Evolutionary conservation across 164 flowering plant species (phyloP), one percentile per base, ranked within the genome.

Genomic region (Chimonanthus praecox): DNA sequence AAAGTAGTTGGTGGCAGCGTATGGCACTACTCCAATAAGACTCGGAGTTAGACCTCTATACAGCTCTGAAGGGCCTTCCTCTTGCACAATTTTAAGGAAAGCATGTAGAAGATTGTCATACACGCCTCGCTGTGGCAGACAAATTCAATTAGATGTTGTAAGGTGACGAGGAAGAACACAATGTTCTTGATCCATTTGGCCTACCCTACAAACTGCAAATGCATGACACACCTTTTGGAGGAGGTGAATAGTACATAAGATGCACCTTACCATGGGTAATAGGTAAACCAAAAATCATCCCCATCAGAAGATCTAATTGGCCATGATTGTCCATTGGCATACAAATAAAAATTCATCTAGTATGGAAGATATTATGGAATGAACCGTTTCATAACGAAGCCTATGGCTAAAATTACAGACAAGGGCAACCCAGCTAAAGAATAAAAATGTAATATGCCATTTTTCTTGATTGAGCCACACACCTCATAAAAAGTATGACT

Each of bases 11-110:
- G 94, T 83, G 21, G 99, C 97, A 43, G 99, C 96, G 81, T 95
- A 95, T 16, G 99, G 99, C 70, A 95, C 82, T 15, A 95, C 96
- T 65, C 99, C 99, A 6, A 95, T 90, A 3, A 95, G 80, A 76
- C 99, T 95, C 4, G 98, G 98, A 63, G 89, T 86, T 48, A 95
- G 95, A 62, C 99, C 99, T 78, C 99, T 78, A 82, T 89, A 95
- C 20, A 95, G 89, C 82, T 95, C 99, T 33, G 80, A 84, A 44
- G 85, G 88, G 18, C 99, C 99, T 74, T 90, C 97, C 73, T 92
- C 91, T 79, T 69, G 77, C 62, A 90, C 21, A 49, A 93, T 95
- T 83, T 90, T 95, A 33, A 95, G 46, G 74, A 95, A 95, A 2
- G 98, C 98, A 72, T 95, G 92, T 15, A 90, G 43, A 5, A 95